phyloP scores from a whole-genome alignment of 352 stramenopile species.

The Phytophthora podocarpi region DNA sequence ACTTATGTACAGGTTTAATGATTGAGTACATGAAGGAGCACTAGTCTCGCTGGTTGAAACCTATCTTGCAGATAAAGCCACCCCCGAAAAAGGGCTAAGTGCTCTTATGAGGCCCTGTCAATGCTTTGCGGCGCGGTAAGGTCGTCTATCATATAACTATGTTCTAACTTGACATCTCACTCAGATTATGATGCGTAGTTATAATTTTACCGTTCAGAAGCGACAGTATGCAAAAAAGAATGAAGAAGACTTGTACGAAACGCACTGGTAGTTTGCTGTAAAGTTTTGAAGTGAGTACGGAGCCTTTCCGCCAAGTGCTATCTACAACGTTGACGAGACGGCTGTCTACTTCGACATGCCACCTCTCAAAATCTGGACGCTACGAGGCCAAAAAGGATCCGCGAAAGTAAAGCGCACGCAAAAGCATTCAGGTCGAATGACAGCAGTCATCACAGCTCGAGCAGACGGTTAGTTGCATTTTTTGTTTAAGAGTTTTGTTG shows the following conservation, averaged over 20 bases:
- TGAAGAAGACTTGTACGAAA: too few relatives aligned
- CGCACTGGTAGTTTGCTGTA: not conserved
- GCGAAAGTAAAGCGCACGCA: not conserved
- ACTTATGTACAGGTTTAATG: slow-evolving; percentile 6
- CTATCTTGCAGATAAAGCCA: not conserved
- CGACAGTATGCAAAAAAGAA: too few relatives aligned
- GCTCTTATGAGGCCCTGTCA: slow-evolving; percentile 2
- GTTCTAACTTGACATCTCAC: too few relatives aligned
- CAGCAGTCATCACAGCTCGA: not conserved
- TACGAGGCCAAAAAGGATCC: not conserved
- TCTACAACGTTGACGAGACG: not conserved
- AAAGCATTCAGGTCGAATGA: not conserved
- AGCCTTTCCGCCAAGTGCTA: not conserved
- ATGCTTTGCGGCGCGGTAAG: slow-evolving; percentile 9
- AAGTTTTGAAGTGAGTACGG: not conserved
- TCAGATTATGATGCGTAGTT: too few relatives aligned
- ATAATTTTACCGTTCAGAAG: too few relatives aligned
- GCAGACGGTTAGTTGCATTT: not conserved
- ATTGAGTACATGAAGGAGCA: slow-evolving; percentile 12
- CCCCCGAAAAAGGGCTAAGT: not conserved
- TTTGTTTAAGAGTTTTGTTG: too few relatives aligned
- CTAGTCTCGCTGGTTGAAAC: not conserved
- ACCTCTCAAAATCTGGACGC: not conserved
- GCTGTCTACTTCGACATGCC: not conserved
- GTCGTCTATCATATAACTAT: too few relatives aligned